Evolutionary conservation across 108 stramenopile species (phyloP).

Genomic region (Fragilariopsis cylindrus): DNA sequence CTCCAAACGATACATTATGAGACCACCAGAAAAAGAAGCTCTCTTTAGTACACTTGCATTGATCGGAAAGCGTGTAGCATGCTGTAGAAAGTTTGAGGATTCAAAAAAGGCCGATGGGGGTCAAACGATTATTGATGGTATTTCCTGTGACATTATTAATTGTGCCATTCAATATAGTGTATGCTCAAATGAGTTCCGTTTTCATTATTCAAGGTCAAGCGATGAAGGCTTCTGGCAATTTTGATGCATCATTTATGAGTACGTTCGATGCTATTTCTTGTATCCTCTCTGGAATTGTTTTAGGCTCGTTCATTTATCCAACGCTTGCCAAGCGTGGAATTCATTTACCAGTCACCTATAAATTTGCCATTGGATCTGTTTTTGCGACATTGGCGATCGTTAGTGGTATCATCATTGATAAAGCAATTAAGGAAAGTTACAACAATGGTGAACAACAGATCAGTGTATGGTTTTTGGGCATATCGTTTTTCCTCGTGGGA

Average conservation of each 20-base stretch:
- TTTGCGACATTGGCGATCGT: conserved; percentile 64
- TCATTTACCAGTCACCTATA: conserved; percentile 70
- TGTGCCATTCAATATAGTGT: conserved; percentile 73
- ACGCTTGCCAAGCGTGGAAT: conserved; percentile 55
- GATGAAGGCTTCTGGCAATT: conserved; percentile 63
- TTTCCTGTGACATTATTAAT: conserved; percentile 39
- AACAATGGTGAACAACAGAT: conserved; percentile 48
- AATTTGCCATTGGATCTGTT: conserved; percentile 81
- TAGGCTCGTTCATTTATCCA: conserved; percentile 65
- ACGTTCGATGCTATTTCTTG: conserved; percentile 71
- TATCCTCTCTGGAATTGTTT: conserved; percentile 61
- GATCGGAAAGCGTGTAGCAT: no score
- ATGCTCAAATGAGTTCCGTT: conserved; percentile 57
- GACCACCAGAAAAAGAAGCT: no score
- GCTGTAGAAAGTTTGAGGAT: no score
- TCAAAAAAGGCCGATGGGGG: no score
- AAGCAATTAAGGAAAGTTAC: conserved; percentile 59
- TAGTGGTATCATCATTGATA: conserved; percentile 66
- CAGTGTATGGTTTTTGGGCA: conserved; percentile 69
- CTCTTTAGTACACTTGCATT: no score
- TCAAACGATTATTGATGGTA: conserved; percentile 47
- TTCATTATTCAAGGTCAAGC: conserved; percentile 80
- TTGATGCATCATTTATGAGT: conserved; percentile 80
- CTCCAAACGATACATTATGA: no score
- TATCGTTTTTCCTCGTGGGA: conserved; percentile 75